phyloP scores from a whole-genome alignment of 306 rosid genomes.

The Canavalia gladiata region DNA sequence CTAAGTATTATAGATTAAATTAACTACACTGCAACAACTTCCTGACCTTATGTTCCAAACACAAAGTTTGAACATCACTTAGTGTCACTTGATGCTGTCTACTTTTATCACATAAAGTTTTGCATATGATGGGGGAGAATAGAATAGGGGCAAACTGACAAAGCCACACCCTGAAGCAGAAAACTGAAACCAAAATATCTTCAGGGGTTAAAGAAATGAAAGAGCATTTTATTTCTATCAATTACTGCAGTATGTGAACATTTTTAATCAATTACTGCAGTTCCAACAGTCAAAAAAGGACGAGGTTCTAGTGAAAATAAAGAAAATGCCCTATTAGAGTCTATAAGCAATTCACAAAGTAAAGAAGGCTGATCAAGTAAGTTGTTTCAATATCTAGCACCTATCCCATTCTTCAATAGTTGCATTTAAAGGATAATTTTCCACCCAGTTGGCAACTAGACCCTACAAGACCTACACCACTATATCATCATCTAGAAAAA shows the following conservation, averaged over 20 bases:
- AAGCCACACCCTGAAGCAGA: constrained; percentile 30
- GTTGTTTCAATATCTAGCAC: background rate
- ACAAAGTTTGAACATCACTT: background rate
- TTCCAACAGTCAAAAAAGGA: constrained; percentile 13
- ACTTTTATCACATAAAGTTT: constrained; percentile 35
- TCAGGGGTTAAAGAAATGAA: background rate
- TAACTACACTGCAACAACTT: constrained; percentile 3
- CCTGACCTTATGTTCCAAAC: background rate
- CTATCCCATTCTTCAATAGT: background rate
- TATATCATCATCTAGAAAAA: constrained; percentile 1
- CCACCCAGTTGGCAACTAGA: constrained; percentile 18
- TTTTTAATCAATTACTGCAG: constrained; percentile 10
- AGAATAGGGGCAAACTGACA: constrained; percentile 8
- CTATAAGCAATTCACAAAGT: background rate
- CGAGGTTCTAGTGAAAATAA: constrained; percentile 13
- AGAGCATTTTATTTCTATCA: constrained; percentile 21
- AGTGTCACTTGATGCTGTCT: constrained; percentile 10
- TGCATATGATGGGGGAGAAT: constrained; percentile 5
- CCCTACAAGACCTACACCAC: constrained; percentile 10
- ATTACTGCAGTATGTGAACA: background rate
- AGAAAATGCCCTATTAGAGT: constrained; percentile 6
- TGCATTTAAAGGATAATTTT: background rate
- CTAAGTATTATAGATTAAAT: constrained; percentile 9
- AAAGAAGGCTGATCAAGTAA: background rate
- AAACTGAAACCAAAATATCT: constrained; percentile 17